Conservation (phyloP, 345 rosid genomes). For the Boechera divaricarpa region DNA sequence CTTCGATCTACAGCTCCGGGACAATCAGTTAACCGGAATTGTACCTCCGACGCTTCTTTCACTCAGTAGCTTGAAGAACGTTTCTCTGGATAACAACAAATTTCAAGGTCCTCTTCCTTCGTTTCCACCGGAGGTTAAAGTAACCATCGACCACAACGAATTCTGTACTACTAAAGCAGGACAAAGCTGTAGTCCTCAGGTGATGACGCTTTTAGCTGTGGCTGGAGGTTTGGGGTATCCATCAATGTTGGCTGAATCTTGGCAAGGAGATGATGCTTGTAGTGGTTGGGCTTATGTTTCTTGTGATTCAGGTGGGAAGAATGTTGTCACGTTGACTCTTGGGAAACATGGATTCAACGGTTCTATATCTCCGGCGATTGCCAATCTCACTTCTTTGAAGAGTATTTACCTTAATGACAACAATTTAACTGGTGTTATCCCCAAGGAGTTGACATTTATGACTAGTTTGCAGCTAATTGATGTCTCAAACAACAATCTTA, state of each 20-base stretch:
- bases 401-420: conserved; percentile 62
- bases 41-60: conserved; percentile 55
- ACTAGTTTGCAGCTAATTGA: conserved; percentile 55
- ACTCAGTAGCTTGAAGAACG: conserved; percentile 48
- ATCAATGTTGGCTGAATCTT: conserved; percentile 56
- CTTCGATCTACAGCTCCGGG: conserved; percentile 76
- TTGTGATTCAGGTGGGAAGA: conserved; percentile 52
- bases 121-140: conserved; percentile 42
- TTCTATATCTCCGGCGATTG: conserved; percentile 65
- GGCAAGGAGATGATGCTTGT: conserved; percentile 81
- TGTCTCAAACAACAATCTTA: conserved; percentile 78
- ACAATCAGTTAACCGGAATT: conserved; percentile 71
- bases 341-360: conserved; percentile 59
- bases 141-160: conserved; percentile 45
- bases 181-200: conserved; percentile 61
- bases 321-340: conserved; percentile 54
- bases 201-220: conserved; percentile 60
- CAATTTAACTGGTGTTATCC: conserved; percentile 64
- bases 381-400: conserved; percentile 58
- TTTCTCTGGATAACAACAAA: conserved; percentile 68
- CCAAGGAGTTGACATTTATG: conserved; percentile 60
- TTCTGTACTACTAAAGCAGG: conserved; percentile 54
- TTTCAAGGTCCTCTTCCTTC: conserved; percentile 75
- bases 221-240: conserved; percentile 78
- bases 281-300: conserved; percentile 56